Evolutionary conservation across 208 protist species (phyloP).

Genomic region (Leishmania guyanensis): DNA sequence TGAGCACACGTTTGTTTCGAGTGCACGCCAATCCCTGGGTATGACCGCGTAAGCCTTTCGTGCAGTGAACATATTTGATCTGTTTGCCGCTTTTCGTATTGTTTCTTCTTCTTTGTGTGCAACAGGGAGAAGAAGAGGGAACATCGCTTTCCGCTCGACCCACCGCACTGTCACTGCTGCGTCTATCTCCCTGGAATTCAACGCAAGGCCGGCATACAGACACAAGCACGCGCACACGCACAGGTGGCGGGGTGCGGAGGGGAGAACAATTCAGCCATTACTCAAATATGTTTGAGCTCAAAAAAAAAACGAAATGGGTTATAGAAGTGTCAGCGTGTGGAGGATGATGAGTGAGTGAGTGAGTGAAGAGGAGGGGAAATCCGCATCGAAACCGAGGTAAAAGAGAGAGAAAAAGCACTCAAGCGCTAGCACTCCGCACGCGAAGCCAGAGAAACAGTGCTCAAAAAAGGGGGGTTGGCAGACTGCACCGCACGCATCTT

Average conservation of each 20-base stretch:
- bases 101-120: neutral
- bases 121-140: neutral
- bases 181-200: neutral
- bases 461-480: neutral
- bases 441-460: neutral
- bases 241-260: neutral
- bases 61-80: too few relatives aligned
- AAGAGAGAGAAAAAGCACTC: neutral
- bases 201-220: neutral
- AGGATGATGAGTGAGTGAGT: neutral
- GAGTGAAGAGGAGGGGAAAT: neutral
- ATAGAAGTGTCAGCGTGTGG: neutral
- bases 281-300: neutral
- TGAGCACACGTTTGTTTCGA: neutral
- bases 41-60: neutral
- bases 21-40: neutral
- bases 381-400: neutral
- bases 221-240: neutral
- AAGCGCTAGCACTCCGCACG: neutral
- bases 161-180: neutral
- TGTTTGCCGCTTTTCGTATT: too few relatives aligned
- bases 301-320: neutral
- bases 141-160: neutral
- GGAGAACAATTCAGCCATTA: neutral
- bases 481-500: neutral